A percentile compares a stretch with the other conserved stretches of the same genome.
These are phyloP conservation scores for Penstemon barbatus DNA, from an alignment of 257 asterid genomes.

Conservation along the genomic window DNA sequence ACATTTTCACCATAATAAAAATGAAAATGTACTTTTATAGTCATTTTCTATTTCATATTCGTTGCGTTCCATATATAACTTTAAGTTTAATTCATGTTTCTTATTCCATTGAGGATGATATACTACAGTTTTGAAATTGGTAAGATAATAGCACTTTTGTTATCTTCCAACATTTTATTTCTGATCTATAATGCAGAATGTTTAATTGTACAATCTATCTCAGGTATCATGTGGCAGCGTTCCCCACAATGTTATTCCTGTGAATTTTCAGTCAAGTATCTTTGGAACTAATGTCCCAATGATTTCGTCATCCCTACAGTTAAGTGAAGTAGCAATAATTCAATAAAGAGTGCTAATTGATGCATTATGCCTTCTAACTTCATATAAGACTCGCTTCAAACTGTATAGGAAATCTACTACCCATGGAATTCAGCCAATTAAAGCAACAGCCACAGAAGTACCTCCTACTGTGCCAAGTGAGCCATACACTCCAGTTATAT, in stretches of 20 bases:
- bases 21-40: too few species aligned
- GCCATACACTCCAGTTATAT: slow-evolving; percentile 2
- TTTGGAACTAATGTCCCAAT: slow-evolving; percentile 45
- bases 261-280: slow-evolving; percentile 62
- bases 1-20: too few species aligned
- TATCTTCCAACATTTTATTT: too few species aligned
- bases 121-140: too few species aligned
- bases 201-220: not conserved
- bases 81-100: too few species aligned
- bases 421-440: slow-evolving; percentile 51
- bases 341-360: not conserved
- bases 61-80: too few species aligned
- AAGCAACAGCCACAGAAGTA: slow-evolving; percentile 75
- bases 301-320: slow-evolving; percentile 54
- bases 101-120: too few species aligned
- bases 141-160: too few species aligned
- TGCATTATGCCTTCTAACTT: not conserved
- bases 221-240: slow-evolving; percentile 49
- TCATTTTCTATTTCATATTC: too few species aligned
- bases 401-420: slow-evolving; percentile 41
- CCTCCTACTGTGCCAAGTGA: slow-evolving; percentile 76
- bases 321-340: slow-evolving; percentile 38
- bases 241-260: slow-evolving; percentile 33
- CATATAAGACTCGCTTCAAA: not conserved
- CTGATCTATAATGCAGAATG: not conserved